Percentiles rank a stretch among this genome's conserved stretches.
These are phyloP conservation scores for Neostapfia colusana DNA, from an alignment of 176 grass and related monocot genomes.

Conservation along the genomic window DNA sequence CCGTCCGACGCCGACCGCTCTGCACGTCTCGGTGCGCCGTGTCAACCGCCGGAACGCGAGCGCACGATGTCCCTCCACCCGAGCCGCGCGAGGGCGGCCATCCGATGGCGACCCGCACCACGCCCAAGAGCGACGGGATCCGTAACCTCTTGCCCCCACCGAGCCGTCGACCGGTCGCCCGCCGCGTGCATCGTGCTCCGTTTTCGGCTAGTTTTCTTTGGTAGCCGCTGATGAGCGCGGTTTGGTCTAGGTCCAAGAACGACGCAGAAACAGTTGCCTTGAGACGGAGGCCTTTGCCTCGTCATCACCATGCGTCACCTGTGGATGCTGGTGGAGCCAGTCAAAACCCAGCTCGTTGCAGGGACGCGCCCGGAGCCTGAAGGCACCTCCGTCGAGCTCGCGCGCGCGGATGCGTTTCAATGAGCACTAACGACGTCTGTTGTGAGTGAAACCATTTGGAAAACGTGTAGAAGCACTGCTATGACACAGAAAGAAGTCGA, in stretches of 20 bases:
- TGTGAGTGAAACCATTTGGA: too few relatives aligned
- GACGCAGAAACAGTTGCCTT: background rate
- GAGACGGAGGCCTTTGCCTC: slow-evolving; percentile 24
- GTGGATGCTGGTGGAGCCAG: too few relatives aligned
- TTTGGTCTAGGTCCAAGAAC: background rate
- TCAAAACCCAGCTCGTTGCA: background rate
- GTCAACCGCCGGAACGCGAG: background rate
- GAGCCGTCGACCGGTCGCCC: background rate
- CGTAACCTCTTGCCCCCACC: background rate
- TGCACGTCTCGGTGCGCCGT: slow-evolving; percentile 22
- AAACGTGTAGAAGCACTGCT: too few relatives aligned
- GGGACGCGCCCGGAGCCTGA: background rate
- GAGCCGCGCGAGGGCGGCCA: slow-evolving; percentile 17
- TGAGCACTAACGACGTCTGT: too few relatives aligned
- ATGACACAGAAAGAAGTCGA: too few relatives aligned
- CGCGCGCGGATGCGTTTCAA: too few relatives aligned
- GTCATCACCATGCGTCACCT: background rate
- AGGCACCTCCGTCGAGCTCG: background rate
- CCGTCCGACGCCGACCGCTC: slow-evolving; percentile 30
- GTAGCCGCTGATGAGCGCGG: background rate
- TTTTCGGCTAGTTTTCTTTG: background rate
- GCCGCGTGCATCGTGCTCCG: background rate
- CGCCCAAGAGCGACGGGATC: slow-evolving; percentile 9
- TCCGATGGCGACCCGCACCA: slow-evolving; percentile 33
- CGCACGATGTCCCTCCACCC: slow-evolving; percentile 3